A percentile compares a stretch with the other conserved stretches of the same genome.
Evolutionary conservation across 2,329 filamentous ascomycete species (phyloP).

Genomic region (Hypoxylon sp.): DNA sequence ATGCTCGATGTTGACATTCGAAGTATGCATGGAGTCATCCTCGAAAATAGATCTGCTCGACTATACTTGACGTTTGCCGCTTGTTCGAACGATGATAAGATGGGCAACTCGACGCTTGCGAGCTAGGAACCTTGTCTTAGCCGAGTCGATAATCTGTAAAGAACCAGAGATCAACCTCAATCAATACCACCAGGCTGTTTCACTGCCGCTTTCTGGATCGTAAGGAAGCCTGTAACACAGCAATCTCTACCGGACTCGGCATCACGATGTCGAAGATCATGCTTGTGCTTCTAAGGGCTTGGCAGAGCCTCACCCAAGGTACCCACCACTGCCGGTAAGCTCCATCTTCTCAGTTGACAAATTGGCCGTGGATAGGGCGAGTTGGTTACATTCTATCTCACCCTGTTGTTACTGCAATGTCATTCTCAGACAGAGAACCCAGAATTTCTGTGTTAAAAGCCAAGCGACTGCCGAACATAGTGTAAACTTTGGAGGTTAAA

Average conservation of each 20-base stretch:
- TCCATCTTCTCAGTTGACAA: conserved; percentile 25
- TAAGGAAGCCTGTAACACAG: conserved; percentile 20
- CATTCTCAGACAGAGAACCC: conserved; percentile 7
- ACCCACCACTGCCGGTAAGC: conserved; percentile 20
- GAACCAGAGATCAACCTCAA: conserved; percentile 30
- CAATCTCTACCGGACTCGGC: conserved; percentile 36
- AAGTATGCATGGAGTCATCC: conserved; percentile 21
- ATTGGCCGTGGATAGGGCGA: conserved; percentile 12
- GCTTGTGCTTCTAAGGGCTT: conserved; percentile 39
- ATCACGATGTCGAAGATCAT: conserved; percentile 39
- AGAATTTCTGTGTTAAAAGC: neutral
- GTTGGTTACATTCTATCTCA: neutral
- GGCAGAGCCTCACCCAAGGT: conserved; percentile 41
- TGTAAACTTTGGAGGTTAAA: conserved; percentile 27
- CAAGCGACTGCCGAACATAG: conserved; percentile 18
- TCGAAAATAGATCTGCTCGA: conserved; percentile 40
- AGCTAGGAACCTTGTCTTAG: conserved; percentile 38
- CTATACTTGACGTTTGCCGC: conserved; percentile 34
- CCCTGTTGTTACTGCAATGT: conserved; percentile 1
- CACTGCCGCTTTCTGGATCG: conserved; percentile 32
- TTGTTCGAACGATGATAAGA: conserved; percentile 12
- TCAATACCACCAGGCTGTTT: conserved; percentile 38
- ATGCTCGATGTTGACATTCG: conserved; percentile 24
- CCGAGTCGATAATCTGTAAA: conserved; percentile 30
- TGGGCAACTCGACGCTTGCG: conserved; percentile 42